Evolutionary conservation across 2,329 filamentous ascomycete species (phyloP), one percentile per base, ranked within the genome.

Genomic region (Lecanicillium sp.): DNA sequence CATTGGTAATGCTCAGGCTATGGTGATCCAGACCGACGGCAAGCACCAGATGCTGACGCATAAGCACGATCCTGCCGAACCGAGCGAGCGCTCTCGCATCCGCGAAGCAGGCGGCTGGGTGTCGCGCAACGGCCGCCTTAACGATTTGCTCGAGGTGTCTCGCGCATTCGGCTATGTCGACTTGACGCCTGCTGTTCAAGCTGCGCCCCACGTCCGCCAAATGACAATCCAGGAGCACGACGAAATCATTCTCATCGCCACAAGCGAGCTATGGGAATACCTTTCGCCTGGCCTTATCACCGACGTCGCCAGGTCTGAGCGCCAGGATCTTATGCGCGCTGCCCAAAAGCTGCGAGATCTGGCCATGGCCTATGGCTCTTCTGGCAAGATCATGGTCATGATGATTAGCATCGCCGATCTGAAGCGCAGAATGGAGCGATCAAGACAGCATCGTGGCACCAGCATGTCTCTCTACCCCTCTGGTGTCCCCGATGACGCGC

Each of bases 371-470:
- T 97, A 96, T 63, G 93, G 93, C 45, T 88, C 91, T 11, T 90
- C 84, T 1, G 86, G 85, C 61, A 98, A 98, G 70, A 87, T 97
- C 54, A 97, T 97, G 90, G 89, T 98, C 37, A 97, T 97, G 91
- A 88, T 98, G 73, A 83, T 98, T 47, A 91, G 90, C 48, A 86
- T 98, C 30, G 84, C 86, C 48, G 90, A 97, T 61, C 72, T 98
- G 46, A 91, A 95, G 68, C 87, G 87, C 62, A 81, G 89, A 53
- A 72, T 77, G 49, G 87, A 94, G 62, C 80, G 86, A 54, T 86
- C 84, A 66, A 84, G 68, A 71, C 69, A 79, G 52, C 76, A 86
- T 64, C 79, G 88, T 48, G 88, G 87, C 33, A 83, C 90, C 59
- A 94, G 87, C 68, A 84, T 94, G 77, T 89, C 87, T 12, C 79